Conservation (phyloP, 2,329 filamentous ascomycete species). For the Calonectria honghensis region DNA sequence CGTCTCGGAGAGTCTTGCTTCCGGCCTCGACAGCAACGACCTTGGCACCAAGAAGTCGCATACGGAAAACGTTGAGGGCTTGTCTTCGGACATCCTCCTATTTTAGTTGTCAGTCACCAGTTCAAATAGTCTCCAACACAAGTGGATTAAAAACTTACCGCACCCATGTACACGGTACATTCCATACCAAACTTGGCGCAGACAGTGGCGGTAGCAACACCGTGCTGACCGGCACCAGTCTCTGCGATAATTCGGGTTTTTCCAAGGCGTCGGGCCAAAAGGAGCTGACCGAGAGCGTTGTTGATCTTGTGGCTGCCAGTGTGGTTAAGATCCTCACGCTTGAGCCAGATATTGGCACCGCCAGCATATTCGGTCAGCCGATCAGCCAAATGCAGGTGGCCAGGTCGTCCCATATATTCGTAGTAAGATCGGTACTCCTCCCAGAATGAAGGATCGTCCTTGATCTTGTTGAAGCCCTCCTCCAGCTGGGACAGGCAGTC, state of each 20-base stretch:
- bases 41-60: constrained; percentile 94
- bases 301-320: constrained; percentile 99
- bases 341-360: constrained; percentile 97
- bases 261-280: constrained; percentile 88
- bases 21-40: constrained; percentile 96
- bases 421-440: constrained; percentile 97
- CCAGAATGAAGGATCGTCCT: constrained; percentile 94
- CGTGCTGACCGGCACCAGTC: constrained; percentile 97
- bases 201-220: constrained; percentile 96
- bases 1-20: constrained; percentile 86
- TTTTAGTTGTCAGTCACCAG: constrained; percentile 49
- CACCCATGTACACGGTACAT: constrained; percentile 98
- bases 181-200: constrained; percentile 99
- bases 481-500: constrained; percentile 95
- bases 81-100: constrained; percentile 94
- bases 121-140: background rate
- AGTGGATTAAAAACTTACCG: constrained; percentile 64
- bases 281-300: constrained; percentile 94
- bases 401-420: constrained; percentile 96
- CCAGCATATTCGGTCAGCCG: constrained; percentile 91
- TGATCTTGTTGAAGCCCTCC: constrained; percentile 90
- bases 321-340: constrained; percentile 98
- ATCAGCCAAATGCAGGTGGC: constrained; percentile 91
- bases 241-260: constrained; percentile 99
- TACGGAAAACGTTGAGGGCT: constrained; percentile 98